Evolutionary conservation across 768 basidiomycete genomes (phyloP).

Genomic region (Trametes cingulata): DNA sequence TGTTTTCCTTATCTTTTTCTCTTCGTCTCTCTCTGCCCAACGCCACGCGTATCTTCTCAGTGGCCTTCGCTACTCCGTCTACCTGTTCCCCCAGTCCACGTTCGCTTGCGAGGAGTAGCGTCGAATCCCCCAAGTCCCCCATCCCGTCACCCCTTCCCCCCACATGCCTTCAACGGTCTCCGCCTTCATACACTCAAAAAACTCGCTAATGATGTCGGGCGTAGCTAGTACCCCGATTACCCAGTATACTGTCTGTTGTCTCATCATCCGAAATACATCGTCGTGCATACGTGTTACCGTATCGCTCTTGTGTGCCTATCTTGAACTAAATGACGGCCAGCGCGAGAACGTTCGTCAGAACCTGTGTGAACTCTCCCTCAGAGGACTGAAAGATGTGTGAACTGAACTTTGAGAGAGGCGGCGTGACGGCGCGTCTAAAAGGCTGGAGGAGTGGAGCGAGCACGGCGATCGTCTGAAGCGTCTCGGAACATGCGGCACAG

Average conservation of each 20-base stretch:
- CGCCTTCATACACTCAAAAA: constrained; percentile 15
- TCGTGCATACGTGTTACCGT: not conserved
- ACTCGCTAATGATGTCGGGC: constrained; percentile 18
- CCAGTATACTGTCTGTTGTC: constrained; percentile 7
- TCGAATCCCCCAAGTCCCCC: constrained; percentile 42
- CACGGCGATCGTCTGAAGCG: not conserved
- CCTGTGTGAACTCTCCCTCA: not conserved
- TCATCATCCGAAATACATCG: not conserved
- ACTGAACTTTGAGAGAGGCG: not conserved
- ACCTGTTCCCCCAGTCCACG: constrained; percentile 36
- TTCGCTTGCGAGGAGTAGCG: constrained; percentile 55
- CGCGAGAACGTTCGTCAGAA: not conserved
- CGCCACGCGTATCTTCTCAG: constrained; percentile 22
- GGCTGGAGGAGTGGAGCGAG: not conserved
- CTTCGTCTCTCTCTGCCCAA: constrained; percentile 2
- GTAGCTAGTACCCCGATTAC: constrained; percentile 12
- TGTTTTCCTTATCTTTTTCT: constrained; percentile 25
- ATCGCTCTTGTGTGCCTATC: not conserved
- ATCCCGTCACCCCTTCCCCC: constrained; percentile 19
- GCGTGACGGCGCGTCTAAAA: not conserved
- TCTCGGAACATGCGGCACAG: constrained; percentile 1
- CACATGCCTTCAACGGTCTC: constrained; percentile 6
- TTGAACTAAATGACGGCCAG: no score
- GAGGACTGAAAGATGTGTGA: not conserved
- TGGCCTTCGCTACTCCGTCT: constrained; percentile 50